Evolutionary conservation across 768 basidiomycete genomes (phyloP), one percentile per base, ranked within the genome.

Genomic region (Rhizopogon roseolus): DNA sequence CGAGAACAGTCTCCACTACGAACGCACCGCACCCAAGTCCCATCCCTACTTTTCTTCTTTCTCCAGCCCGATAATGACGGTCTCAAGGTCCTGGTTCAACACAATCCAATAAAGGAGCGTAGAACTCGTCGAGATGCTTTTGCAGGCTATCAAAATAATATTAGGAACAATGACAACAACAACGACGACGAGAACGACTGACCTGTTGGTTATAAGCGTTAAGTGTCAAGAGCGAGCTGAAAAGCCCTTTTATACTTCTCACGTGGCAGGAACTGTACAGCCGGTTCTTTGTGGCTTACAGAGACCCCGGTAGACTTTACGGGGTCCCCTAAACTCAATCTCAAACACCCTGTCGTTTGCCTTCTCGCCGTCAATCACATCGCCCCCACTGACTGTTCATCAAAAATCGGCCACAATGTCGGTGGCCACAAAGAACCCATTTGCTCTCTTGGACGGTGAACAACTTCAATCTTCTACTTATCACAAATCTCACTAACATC

Each of bases 101-200:
- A 63, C 81, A 81, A 80, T 72, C 58, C 59, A 45, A 68, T 41
- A 57, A 57, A 68, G 81, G 88, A 80, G 86, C 81, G 79, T 83
- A 74, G 72, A 82, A 88, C 64, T 91, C 86, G 78, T 84, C 80
- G 85, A 90, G 90, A 91, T 91, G 90, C 90, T 92, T 92, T 89
- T 81, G 66, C 73, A 66, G 80, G 81, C 88, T 90, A 58, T 11
- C 49, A 50, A 37, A 36, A 50, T 32, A 13, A 1, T 19, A 56
- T 67, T 50, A 73, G 65, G 44, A 37, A 44, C 25, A 37, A 13
- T 10, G 36, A 6, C 27, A 28, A 41, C 10, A 43, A 19, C 11
- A 3, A 25, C 40, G 27, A 55, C 9, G 2, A 48, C 19, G 29
- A 49, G 8, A 29, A 29, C 34, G 13, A 71, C 81, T 58, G 61